phyloP scores from a whole-genome alignment of 371 early-diverging fungal genomes.

The Rhizopus stolonifer region DNA sequence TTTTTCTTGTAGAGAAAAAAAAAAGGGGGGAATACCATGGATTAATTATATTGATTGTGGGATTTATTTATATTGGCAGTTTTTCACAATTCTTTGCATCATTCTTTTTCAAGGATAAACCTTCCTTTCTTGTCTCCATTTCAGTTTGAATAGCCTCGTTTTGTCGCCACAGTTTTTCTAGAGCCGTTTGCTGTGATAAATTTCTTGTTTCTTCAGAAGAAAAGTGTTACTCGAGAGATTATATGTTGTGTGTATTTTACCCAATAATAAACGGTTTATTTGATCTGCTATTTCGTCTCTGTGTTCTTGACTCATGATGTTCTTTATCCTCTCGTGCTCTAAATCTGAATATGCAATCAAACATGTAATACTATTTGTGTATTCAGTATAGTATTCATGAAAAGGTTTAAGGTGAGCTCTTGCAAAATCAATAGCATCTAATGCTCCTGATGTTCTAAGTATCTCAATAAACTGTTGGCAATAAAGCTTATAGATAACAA shows the following conservation, averaged over 20 bases:
- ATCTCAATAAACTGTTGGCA: slow-evolving; percentile 27
- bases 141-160: slow-evolving; percentile 11
- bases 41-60: neutral
- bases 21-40: too few relatives aligned
- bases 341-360: slow-evolving; percentile 18
- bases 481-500: slow-evolving; percentile 17
- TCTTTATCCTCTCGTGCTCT: slow-evolving; percentile 1
- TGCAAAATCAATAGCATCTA: slow-evolving; percentile 26
- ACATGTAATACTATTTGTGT: slow-evolving; percentile 8
- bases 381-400: slow-evolving; percentile 11
- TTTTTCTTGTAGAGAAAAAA: too few relatives aligned
- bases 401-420: slow-evolving; percentile 12
- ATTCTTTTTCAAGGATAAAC: slow-evolving; percentile 1
- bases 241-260: slow-evolving; percentile 2
- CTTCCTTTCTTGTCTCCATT: slow-evolving; percentile 14
- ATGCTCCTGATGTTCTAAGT: slow-evolving; percentile 7
- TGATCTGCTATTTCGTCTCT: slow-evolving; percentile 21
- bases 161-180: slow-evolving; percentile 28
- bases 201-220: slow-evolving; percentile 14
- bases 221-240: too few relatives aligned
- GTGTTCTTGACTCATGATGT: slow-evolving; percentile 13
- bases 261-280: slow-evolving; percentile 23
- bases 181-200: slow-evolving; percentile 10
- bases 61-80: slow-evolving; percentile 1
- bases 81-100: slow-evolving; percentile 13